Evolutionary conservation across 176 grass and related monocot species (phyloP), one percentile per base, ranked within the genome.

Genomic region (Saccharum spontaneum): DNA sequence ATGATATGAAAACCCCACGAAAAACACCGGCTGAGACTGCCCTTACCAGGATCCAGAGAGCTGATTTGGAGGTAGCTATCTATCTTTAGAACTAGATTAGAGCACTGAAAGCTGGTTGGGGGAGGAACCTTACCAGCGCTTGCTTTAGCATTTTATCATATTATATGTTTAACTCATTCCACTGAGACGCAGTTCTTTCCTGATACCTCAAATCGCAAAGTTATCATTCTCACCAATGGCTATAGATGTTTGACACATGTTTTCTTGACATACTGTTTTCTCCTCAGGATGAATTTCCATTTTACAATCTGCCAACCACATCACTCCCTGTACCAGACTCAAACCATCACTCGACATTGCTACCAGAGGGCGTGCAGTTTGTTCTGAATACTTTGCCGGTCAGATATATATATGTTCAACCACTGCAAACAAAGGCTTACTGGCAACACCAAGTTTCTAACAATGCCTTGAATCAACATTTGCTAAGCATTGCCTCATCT

Each of bases 341-440:
- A 52, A 26, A 31, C 8, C 26, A 83, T 75, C 69, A 52, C n/a
- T 68, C 61, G 38, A 60, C 87, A 7, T 67, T 9, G 6, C 66
- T 62, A 55, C 81, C 77, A 38, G 77, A 87, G 44, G 78, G 82
- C 5, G 82, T 90, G 44, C 71, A 85, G 18, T 90, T 85, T 79
- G 78, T 82, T 46, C 30, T 93, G 31, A 66, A 77, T 22, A 90
- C 88, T 55, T 77, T 90, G 33, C 88, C 88, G 70, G 91, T 87
- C 15, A 81, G 65, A 40, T 65, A 14, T 82, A 37, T 37, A 64
- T 60, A 16, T 83, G 50, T 49, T 71, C n/a, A 15, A 8, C 13
- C 15, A 22, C 12, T 71, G 24, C 36, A 73, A 14, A 18, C 18
- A 76, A 34, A 87, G 69, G 24, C 60, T n/a, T 69, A 9, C 26